Base-by-base conservation (phyloP, 225 moss, liverwort and hornwort genomes). In the Polytrichum formosum region DNA sequence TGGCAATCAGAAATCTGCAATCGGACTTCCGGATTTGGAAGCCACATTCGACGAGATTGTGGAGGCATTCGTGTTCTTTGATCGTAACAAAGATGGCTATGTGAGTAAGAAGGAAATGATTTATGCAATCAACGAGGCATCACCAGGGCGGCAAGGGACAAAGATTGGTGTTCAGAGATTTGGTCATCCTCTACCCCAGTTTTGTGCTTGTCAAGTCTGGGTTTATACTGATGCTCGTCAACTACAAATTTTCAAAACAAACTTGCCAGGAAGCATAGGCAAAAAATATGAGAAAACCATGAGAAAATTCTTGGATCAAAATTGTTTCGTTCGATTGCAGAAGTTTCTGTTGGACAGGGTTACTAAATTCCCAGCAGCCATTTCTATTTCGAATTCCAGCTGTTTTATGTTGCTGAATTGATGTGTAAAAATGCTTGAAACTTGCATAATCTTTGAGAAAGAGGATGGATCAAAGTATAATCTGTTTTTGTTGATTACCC, bases 31-130 rank as follows among this genome's bases (percentile, higher is more conserved):
- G 54, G 76, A 89, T 70, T 87, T 95, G 13, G 94, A 92, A 91
- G 84, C 83, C 64, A 92, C 92, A n/a, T 95, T 95, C 54, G 94
- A 95, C 54, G 90, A 89, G 17, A 95, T 95, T 75, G 92, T 89
- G 63, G 89, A 95, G 55, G 92, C 92, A 10, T 95, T 95, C 69
- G 84, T 95, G 63, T 95, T 87, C 53, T 89, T 95, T 53, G 94
- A 95, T 70, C 78, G 81, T 28, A 90, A 95, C 76, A 83, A 85
- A 72, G 94, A 95, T 72, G 94, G 94, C 18, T 95, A 95, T 77
- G 79, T 95, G 33, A 92, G 92, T 83, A 95, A 95, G 80, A 87
- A 85, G 75, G 94, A 95, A 79, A 84, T 95, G 85, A 79, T 89
- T 29, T 74, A 85, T 71, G 83, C 91, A 28, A 84, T 95, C 73